Conservation (phyloP, 176 grass and related monocot species). For the sorghum (Sorghum bicolor) region DNA sequence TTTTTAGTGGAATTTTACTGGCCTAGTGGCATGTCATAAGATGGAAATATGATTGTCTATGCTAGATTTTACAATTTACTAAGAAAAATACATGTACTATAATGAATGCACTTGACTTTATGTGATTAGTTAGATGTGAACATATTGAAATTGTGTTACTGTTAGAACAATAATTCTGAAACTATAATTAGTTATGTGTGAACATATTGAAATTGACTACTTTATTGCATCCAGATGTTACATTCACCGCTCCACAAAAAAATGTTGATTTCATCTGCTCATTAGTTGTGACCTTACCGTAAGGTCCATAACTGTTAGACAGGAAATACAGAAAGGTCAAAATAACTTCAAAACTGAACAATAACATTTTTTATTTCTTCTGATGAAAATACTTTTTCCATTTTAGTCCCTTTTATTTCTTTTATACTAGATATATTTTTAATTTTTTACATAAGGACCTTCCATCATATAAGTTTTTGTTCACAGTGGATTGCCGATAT, state of each 20-base stretch:
- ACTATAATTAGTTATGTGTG: neutral
- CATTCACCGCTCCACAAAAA: neutral
- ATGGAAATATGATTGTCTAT: neutral
- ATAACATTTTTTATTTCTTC: neutral
- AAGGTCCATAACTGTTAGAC: neutral
- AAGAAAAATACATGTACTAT: neutral
- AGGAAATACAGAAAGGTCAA: neutral
- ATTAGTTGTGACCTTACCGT: neutral
- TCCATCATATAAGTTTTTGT: slow-evolving; percentile 34
- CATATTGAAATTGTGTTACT: neutral
- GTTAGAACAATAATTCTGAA: too few species aligned
- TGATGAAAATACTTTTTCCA: neutral
- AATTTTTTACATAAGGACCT: neutral
- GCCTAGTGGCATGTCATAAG: neutral
- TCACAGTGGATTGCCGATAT: slow-evolving; percentile 76
- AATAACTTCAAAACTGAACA: neutral
- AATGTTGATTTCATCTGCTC: neutral
- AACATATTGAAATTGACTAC: neutral
- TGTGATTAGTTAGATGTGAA: neutral
- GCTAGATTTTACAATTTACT: neutral
- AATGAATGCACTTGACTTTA: neutral
- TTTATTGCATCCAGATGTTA: neutral
- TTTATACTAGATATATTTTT: neutral
- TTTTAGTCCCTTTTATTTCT: neutral
- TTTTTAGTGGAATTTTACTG: neutral